phyloP scores from a whole-genome alignment of 345 rosid species.

The Camelina sativa region DNA sequence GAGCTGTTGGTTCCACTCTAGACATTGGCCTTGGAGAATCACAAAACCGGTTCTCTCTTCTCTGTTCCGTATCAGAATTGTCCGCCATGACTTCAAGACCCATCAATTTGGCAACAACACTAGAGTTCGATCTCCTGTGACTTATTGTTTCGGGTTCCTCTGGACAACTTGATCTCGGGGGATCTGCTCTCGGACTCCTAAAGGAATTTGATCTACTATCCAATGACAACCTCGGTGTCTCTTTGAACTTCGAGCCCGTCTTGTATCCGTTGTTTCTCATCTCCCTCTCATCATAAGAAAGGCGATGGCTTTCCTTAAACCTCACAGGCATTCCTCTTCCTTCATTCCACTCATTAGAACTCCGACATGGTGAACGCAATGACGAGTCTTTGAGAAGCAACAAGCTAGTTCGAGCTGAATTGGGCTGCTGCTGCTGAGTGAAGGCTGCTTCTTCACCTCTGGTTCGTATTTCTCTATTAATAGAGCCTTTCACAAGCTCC shows the following conservation, averaged over 20 bases:
- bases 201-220: conserved; percentile 71
- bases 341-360: conserved; percentile 47
- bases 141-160: conserved; percentile 47
- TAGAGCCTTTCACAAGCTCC: conserved; percentile 65
- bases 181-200: conserved; percentile 48
- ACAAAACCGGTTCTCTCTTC: conserved; percentile 46
- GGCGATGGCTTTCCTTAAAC: conserved; percentile 63
- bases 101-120: conserved; percentile 88
- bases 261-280: conserved; percentile 53
- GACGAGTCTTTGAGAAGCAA: conserved; percentile 57
- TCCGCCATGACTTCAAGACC: conserved; percentile 73
- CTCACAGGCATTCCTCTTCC: conserved; percentile 37
- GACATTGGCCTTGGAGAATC: conserved; percentile 56
- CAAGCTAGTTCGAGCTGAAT: conserved; percentile 47
- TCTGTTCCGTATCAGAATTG: conserved; percentile 40
- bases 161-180: conserved; percentile 45
- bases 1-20: conserved; percentile 48
- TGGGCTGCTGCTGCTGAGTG: conserved; percentile 46
- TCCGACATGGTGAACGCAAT: conserved; percentile 45
- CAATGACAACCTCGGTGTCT: conserved; percentile 82
- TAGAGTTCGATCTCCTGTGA: conserved; percentile 52
- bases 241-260: conserved; percentile 65
- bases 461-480: conserved; percentile 63
- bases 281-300: conserved; percentile 85
- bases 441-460: conserved; percentile 25